phyloP scores from a whole-genome alignment of 2,329 filamentous ascomycete genomes.

The Scedosporium apiospermum region DNA sequence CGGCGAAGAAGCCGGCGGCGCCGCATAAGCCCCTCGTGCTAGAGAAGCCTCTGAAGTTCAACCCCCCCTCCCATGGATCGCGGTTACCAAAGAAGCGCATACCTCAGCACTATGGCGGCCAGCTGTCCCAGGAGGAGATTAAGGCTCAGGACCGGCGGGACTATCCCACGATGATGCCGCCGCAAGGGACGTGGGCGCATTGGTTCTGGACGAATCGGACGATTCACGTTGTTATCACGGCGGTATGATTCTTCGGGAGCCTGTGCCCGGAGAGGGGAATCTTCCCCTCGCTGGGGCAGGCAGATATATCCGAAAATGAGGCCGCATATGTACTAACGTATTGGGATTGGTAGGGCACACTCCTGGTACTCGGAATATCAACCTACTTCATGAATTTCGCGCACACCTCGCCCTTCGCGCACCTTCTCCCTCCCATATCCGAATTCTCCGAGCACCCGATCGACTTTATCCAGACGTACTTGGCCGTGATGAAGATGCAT shows the following conservation, averaged over 20 bases:
- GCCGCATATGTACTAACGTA: neutral
- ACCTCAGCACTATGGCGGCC: conserved; percentile 66
- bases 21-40: conserved; percentile 57
- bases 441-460: conserved; percentile 63
- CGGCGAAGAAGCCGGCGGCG: conserved; percentile 5
- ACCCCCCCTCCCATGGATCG: conserved; percentile 80
- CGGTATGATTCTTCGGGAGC: conserved; percentile 47
- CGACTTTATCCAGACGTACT: conserved; percentile 51
- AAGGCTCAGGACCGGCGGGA: conserved; percentile 57
- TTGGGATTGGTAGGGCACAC: conserved; percentile 41
- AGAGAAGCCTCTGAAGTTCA: conserved; percentile 81
- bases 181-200: conserved; percentile 70
- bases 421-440: conserved; percentile 64
- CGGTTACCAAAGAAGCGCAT: conserved; percentile 48
- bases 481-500: conserved; percentile 69
- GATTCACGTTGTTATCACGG: conserved; percentile 74
- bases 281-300: neutral
- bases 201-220: conserved; percentile 71
- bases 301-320: neutral
- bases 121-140: conserved; percentile 55
- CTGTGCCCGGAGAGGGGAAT: neutral
- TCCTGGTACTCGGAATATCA: conserved; percentile 58
- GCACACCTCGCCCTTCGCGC: conserved; percentile 65
- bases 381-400: conserved; percentile 75
- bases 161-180: conserved; percentile 86